Percentiles rank a stretch among this genome's conserved stretches.
Evolutionary conservation across 2,329 filamentous ascomycete genomes (phyloP).

Genomic region (Alternaria angustiovoidea): DNA sequence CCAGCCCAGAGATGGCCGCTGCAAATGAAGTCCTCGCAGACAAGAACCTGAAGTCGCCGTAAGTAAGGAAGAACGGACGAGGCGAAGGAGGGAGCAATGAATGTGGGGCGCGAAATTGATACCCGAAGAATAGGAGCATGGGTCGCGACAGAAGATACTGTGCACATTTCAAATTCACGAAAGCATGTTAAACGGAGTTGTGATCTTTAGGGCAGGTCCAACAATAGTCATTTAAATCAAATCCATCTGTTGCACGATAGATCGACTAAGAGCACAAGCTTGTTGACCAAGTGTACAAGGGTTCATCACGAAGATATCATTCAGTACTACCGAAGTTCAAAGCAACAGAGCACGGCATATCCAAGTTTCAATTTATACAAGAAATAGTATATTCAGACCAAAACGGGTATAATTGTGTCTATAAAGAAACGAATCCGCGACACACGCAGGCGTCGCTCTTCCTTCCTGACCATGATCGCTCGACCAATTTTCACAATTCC

Average conservation of each 20-base stretch:
- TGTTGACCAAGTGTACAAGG: not conserved
- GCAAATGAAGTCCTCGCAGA: constrained; percentile 15
- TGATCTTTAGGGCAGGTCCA: not conserved
- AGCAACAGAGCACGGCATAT: not conserved
- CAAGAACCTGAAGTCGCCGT: constrained; percentile 12
- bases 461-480: not conserved
- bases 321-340: not conserved
- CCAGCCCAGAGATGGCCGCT: constrained; percentile 13
- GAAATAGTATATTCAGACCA: not conserved
- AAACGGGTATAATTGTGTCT: not conserved
- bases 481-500: not conserved
- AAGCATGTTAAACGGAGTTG: not conserved
- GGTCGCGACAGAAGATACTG: not conserved
- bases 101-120: not conserved
- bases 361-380: not conserved
- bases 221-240: not conserved
- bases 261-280: not conserved
- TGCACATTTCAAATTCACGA: not conserved
- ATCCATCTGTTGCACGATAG: not conserved
- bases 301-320: not conserved
- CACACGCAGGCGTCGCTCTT: not conserved
- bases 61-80: not conserved
- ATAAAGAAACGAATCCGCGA: not conserved
- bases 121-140: not conserved
- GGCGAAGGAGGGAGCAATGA: not conserved